A percentile compares a stretch with the other conserved stretches of the same genome.
These are phyloP conservation scores for Fraxinus nigra DNA, from an alignment of 305 asterid species.

Conservation along the genomic window DNA sequence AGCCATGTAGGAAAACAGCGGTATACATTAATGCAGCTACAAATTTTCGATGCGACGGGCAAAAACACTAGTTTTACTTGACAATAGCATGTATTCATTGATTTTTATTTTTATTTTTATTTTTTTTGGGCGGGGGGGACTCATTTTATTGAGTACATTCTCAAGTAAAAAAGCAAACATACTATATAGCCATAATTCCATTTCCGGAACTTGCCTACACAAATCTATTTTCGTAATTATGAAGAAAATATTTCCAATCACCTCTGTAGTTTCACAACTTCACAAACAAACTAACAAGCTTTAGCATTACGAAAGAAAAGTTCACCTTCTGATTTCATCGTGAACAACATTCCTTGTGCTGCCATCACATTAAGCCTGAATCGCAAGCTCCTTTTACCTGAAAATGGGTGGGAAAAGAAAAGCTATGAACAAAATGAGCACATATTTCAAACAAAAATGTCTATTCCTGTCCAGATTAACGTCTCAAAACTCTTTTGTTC, in stretches of 20 bases:
- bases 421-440: not conserved
- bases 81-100: not conserved
- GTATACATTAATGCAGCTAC: not conserved
- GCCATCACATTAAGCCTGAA: constrained; percentile 28
- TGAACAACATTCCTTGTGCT: constrained; percentile 7
- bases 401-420: constrained; percentile 16
- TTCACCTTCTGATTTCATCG: not conserved
- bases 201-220: not conserved
- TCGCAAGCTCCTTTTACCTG: constrained; percentile 44
- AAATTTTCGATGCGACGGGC: not conserved
- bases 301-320: not conserved
- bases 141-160: not conserved
- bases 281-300: constrained; percentile 5
- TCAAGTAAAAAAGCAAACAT: not conserved
- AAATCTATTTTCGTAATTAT: not conserved
- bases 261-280: not conserved
- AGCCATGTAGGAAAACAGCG: not conserved
- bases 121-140: not conserved
- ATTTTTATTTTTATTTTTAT: not conserved
- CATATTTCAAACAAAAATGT: not conserved
- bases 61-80: not conserved
- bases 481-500: not conserved
- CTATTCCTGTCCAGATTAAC: not conserved
- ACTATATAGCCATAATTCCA: not conserved
- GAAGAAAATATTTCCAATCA: not conserved